Conservation (phyloP, 192 early-diverging fungal genomes). For the Geranomyces variabilis region DNA sequence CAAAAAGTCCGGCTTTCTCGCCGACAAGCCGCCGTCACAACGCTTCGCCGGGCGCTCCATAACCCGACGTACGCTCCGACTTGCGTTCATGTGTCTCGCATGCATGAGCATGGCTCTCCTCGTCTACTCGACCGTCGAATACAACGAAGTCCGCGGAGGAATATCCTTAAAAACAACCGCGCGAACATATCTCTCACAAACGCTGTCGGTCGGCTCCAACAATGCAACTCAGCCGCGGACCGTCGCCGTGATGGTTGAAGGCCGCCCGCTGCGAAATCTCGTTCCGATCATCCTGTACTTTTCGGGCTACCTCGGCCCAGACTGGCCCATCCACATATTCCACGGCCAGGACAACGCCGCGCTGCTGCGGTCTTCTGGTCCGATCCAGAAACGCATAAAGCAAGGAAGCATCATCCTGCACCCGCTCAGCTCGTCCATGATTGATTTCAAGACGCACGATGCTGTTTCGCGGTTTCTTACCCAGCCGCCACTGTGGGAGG, state of each 20-base stretch:
- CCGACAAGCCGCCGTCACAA: too few species aligned
- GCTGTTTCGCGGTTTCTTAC: slow-evolving; percentile 11
- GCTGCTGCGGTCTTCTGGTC: background rate
- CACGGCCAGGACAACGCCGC: background rate
- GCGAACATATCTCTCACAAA: too few species aligned
- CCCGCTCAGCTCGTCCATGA: background rate
- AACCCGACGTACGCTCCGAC: too few species aligned
- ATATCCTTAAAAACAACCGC: too few species aligned
- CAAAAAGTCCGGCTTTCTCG: too few species aligned
- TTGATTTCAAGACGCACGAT: background rate
- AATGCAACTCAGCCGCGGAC: background rate
- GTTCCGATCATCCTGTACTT: slow-evolving; percentile 4
- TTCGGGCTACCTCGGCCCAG: background rate
- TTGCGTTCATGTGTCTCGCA: too few species aligned
- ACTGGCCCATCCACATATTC: slow-evolving; percentile 6
- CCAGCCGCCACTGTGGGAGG: slow-evolving; percentile 12
- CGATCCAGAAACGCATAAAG: background rate
- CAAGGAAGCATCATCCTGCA: slow-evolving; percentile 5
- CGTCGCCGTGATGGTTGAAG: slow-evolving; percentile 4
- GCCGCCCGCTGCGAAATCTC: background rate
- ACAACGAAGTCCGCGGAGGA: background rate
- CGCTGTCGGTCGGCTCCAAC: background rate
- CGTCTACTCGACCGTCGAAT: background rate
- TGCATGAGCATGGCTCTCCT: background rate
- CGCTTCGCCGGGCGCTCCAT: too few species aligned